Evolutionary conservation across 2,329 filamentous ascomycete genomes (phyloP).

Genomic region (Plenodomus biglobosus): DNA sequence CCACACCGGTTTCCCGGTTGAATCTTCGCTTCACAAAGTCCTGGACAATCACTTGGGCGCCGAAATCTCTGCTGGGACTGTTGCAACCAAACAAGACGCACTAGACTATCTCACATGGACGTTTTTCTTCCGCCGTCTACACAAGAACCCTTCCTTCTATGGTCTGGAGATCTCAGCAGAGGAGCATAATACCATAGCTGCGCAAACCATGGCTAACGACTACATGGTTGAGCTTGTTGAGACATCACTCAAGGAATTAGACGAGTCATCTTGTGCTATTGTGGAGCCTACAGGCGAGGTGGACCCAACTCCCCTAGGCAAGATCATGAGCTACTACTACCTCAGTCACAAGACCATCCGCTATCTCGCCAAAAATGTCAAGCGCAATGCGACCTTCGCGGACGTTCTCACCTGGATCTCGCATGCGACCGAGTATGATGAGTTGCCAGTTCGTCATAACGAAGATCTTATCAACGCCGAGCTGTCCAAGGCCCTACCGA

Average conservation of each 20-base stretch:
- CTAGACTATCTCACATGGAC: constrained; percentile 99
- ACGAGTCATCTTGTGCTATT: constrained; percentile 79
- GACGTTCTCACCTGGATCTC: constrained; percentile 92
- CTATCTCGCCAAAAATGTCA: constrained; percentile 75
- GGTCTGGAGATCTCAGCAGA: constrained; percentile 91
- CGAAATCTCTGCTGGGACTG: constrained; percentile 90
- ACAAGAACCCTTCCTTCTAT: constrained; percentile 99
- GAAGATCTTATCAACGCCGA: constrained; percentile 97
- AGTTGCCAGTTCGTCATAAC: constrained; percentile 95
- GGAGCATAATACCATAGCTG: constrained; percentile 83
- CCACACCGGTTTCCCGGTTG: constrained; percentile 95
- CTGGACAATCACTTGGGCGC: constrained; percentile 95
- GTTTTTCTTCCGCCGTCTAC: constrained; percentile 95
- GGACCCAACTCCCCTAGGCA: constrained; percentile 85
- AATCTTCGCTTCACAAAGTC: constrained; percentile 93
- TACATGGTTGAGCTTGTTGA: constrained; percentile 95
- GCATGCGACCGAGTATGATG: constrained; percentile 91
- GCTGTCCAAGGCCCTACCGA: constrained; percentile 77
- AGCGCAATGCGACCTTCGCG: constrained; percentile 72
- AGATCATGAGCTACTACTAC: constrained; percentile 99
- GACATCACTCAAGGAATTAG: constrained; percentile 78
- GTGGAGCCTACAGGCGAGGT: constrained; percentile 86
- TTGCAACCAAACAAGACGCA: constrained; percentile 92
- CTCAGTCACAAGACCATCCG: constrained; percentile 91
- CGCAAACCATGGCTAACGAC: constrained; percentile 85